A percentile compares a stretch with the other conserved stretches of the same genome.
Evolutionary conservation across 192 early-diverging fungal genomes (phyloP).

Genomic region (Umbelopsis ramanniana): DNA sequence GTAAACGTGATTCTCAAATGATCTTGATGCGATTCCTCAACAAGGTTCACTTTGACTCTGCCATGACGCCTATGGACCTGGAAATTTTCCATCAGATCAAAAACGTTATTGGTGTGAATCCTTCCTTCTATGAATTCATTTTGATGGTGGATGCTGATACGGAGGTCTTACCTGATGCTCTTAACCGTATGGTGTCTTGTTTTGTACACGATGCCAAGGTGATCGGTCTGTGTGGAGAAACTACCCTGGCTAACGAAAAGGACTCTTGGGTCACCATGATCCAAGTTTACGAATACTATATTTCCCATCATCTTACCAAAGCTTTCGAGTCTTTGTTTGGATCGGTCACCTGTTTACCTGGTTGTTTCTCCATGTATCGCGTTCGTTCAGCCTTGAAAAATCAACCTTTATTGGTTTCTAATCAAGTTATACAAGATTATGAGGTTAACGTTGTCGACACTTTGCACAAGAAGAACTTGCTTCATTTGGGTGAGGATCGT

Average conservation of each 20-base stretch:
- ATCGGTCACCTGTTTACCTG: constrained; percentile 95
- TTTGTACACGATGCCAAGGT: constrained; percentile 92
- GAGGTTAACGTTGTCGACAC: constrained; percentile 94
- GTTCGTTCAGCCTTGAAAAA: constrained; percentile 88
- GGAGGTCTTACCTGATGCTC: constrained; percentile 84
- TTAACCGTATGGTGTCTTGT: constrained; percentile 89
- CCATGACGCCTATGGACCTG: constrained; percentile 95
- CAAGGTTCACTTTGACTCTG: constrained; percentile 91
- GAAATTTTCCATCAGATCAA: constrained; percentile 99
- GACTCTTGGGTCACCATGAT: constrained; percentile 97
- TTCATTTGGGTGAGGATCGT: constrained; percentile 98
- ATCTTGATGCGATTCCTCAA: constrained; percentile 98
- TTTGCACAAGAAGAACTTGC: constrained; percentile 97
- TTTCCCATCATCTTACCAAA: constrained; percentile 95
- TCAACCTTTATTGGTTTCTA: constrained; percentile 87
- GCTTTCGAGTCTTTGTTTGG: constrained; percentile 98
- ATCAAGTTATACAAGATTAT: constrained; percentile 91
- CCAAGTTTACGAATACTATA: constrained; percentile 99
- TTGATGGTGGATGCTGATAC: constrained; percentile 99
- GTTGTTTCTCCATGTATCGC: constrained; percentile 99
- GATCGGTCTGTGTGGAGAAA: constrained; percentile 96
- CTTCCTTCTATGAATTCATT: constrained; percentile 93
- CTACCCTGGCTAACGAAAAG: constrained; percentile 90
- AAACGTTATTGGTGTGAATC: constrained; percentile 97
- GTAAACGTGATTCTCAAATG: constrained; percentile 99